Base-by-base conservation (phyloP, 169 alveolate genomes). In the Plasmodium gonderi region DNA sequence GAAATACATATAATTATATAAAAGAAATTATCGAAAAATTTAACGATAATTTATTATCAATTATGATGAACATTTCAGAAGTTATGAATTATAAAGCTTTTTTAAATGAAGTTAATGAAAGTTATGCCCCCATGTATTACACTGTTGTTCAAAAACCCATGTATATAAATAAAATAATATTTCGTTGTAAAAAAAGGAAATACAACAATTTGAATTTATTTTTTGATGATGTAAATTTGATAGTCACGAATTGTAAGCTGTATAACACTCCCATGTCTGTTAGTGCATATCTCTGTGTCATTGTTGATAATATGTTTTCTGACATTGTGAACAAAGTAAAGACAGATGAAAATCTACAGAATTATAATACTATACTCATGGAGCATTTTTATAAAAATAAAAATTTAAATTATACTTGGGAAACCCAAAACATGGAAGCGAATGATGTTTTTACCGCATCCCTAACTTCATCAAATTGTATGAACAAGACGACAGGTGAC, bases 41-140 rank as follows among this genome's bases (percentile, higher is more conserved):
- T 60, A 87, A 87, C 33, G 93, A 87, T 9, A 40, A 38, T 1
- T 49, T 87, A 44, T 40, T 77, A 45, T 40, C 40, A 40, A 75
- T 87, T 12, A 87, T 87, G 93, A 36, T 23, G 0, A 60, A 78
- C 12, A 76, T 87, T 20, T 60, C 93, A 40, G 29, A 74, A n/a
- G 74, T 75, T 42, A 7, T 40, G 33, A 75, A 77, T 31, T 87
- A 87, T 49, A 87, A 87, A 87, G 80, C 93, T 12, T 87, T 87
- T 78, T 78, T 87, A 76, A 87, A 87, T 78, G 90, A 87, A 87
- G 93, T 87, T 4, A 87, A 87, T 31, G 93, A 87, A 87, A 75
- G 80, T 6, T 87, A 87, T 65, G 93, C 93, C 45, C 93, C 93
- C 26, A 54, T 87, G 80, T 87, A 87, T 67, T 87, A 87, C 79